Conservation (phyloP, 2,329 filamentous ascomycete species). For the Neopestalotiopsis sp. region DNA sequence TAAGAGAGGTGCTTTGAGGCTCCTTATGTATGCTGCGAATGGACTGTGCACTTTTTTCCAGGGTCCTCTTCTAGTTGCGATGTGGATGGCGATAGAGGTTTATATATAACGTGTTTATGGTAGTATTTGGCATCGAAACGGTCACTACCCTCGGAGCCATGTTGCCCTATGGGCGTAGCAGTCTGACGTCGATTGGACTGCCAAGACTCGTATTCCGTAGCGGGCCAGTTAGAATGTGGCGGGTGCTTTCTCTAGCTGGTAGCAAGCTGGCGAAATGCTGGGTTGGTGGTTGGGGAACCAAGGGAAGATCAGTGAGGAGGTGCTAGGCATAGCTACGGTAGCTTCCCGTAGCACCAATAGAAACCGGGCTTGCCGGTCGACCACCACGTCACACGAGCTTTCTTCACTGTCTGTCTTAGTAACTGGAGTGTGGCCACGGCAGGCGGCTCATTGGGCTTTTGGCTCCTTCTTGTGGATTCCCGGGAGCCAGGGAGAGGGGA, state of each 20-base stretch:
- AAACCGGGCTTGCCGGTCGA: background rate
- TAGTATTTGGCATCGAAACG: background rate
- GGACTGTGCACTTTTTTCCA: background rate
- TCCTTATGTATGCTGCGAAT: background rate
- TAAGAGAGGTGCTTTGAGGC: background rate
- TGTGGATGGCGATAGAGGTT: conserved; percentile 1
- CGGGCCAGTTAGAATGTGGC: conserved; percentile 1
- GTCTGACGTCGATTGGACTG: conserved; percentile 8
- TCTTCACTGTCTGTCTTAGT: background rate
- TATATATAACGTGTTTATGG: background rate
- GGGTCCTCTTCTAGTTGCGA: background rate
- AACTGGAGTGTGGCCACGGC: background rate
- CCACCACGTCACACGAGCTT: conserved; percentile 1
- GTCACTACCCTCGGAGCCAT: background rate
- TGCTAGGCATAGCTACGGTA: background rate
- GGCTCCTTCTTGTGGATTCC: background rate
- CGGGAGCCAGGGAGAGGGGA: too few species aligned
- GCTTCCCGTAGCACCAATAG: background rate
- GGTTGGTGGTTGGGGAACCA: conserved; percentile 1
- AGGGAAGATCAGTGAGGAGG: background rate
- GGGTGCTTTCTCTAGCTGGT: conserved; percentile 3
- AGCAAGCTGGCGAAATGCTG: background rate
- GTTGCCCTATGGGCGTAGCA: conserved; percentile 8
- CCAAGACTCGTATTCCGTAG: conserved; percentile 12
- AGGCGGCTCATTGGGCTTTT: too few species aligned